Percentiles rank a stretch among this genome's conserved stretches.
Conservation (phyloP, 352 stramenopile species). For the Pythium guiyangense region DNA sequence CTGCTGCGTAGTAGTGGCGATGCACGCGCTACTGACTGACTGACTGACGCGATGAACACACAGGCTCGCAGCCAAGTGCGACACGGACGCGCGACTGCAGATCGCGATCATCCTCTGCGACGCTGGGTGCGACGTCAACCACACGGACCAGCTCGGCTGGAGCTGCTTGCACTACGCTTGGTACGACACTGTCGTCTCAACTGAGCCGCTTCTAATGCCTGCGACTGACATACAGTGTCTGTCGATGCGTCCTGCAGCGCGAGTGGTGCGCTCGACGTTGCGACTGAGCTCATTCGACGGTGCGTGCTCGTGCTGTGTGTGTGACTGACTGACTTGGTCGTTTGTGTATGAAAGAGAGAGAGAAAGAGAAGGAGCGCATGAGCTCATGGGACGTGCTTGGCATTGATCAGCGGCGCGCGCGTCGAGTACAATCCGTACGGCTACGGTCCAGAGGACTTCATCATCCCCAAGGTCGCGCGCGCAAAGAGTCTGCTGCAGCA, state of each 20-base stretch:
- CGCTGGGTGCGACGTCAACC: slow-evolving; percentile 82
- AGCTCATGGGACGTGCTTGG: no score
- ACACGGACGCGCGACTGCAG: slow-evolving; percentile 71
- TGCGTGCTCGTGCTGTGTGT: slow-evolving; percentile 1
- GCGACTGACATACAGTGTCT: background rate
- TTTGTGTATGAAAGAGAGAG: background rate
- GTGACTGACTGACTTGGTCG: no score
- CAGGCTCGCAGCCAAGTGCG: slow-evolving; percentile 73
- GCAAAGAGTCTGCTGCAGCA: slow-evolving; percentile 85
- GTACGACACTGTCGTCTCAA: slow-evolving; percentile 21
- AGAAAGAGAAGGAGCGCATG: no score
- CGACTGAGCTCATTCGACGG: slow-evolving; percentile 69
- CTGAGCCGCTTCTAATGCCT: background rate
- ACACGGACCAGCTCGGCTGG: slow-evolving; percentile 79
- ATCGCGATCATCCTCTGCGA: slow-evolving; percentile 85
- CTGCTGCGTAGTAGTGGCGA: no score
- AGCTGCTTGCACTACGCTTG: slow-evolving; percentile 86
- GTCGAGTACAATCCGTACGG: slow-evolving; percentile 84
- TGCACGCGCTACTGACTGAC: no score
- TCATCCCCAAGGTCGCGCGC: slow-evolving; percentile 73
- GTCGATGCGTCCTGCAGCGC: slow-evolving; percentile 30
- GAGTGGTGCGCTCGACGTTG: slow-evolving; percentile 64
- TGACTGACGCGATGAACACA: background rate
- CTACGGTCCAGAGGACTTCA: slow-evolving; percentile 81
- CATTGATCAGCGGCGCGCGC: slow-evolving; percentile 44